phyloP scores from a whole-genome alignment of 108 stramenopile species.

The Pseudonitzschia multiseries region DNA sequence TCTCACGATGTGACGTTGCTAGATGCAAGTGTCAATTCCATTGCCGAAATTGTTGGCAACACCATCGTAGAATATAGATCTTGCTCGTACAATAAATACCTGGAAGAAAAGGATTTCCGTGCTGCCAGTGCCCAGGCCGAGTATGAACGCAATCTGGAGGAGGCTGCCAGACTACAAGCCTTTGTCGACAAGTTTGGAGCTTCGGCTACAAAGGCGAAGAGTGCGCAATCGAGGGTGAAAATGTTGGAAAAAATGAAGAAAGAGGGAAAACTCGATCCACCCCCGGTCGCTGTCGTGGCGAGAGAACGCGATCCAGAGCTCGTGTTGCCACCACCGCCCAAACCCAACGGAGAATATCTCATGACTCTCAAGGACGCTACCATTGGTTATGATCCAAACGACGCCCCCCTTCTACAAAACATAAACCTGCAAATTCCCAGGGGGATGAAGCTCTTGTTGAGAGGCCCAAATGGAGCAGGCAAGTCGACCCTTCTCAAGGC shows the following conservation, averaged over 20 bases:
- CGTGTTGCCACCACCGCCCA: constrained; percentile 65
- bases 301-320: constrained; percentile 30
- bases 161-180: constrained; percentile 82
- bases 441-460: constrained; percentile 70
- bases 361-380: constrained; percentile 60
- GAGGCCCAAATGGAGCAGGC: constrained; percentile 89
- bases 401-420: constrained; percentile 39
- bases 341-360: constrained; percentile 63
- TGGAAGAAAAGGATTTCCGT: constrained; percentile 75
- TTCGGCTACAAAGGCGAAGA: constrained; percentile 84
- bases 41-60: constrained; percentile 79
- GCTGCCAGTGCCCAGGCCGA: constrained; percentile 72
- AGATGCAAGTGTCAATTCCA: constrained; percentile 67
- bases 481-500: constrained; percentile 86
- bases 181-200: constrained; percentile 89
- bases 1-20: constrained; percentile 85
- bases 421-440: constrained; percentile 47
- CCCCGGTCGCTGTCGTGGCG: constrained; percentile 46
- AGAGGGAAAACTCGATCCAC: constrained; percentile 69
- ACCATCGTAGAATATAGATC: constrained; percentile 57
- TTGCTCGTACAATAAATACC: constrained; percentile 73
- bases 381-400: constrained; percentile 62
- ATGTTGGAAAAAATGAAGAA: constrained; percentile 82
- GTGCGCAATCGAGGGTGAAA: constrained; percentile 88
- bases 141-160: constrained; percentile 82